Evolutionary conservation across 177 flowering plant genomes (phyloP), one percentile per base, ranked within the genome.

Genomic region (Vitis hybrid): DNA sequence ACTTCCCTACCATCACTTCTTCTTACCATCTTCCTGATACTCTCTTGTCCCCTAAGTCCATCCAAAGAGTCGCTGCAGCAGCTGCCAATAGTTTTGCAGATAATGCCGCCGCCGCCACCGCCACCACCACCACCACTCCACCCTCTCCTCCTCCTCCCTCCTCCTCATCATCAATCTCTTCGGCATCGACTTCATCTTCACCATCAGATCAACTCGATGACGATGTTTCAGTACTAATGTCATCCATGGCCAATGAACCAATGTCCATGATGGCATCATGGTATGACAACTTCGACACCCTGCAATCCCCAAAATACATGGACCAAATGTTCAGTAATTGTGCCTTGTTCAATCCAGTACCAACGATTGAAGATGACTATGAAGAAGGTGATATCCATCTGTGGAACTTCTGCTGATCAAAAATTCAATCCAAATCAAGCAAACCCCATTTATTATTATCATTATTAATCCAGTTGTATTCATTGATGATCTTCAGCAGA

Each of bases 21-120:
- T 56, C 75, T 61, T 51, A 61, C 48, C 60, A 66, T 50, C 74
- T 60, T 74, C 80, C 77, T 18, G 78, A 79, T 29, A 70, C 83
- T 21, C 33, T 72, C 53, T 67, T 91, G 92, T 90, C 97, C 2
- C 98, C 99, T 5, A 92, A 91, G 68, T 83, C 96, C 68, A 89
- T 94, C 69, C 97, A 94, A 71, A 81, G 83, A 79, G 83, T 87
- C 0, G 98, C 97, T 1, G 98, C 97, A 0, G 90, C 89, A 3
- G 97, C 97, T 18, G 90, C 89, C 15, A 65, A 67, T 61, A 64
- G 39, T 65, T 74, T 48, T 49, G 9, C 13, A 16, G 72, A 68
- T 4, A 64, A 68, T 52, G 66, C 19, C 50, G 64, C 50, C 65
- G 57, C 51, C 50, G 52, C 31, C 22, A 1, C 22, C 14, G 14